A percentile compares a stretch with the other conserved stretches of the same genome.
Conservation (phyloP, 2,329 filamentous ascomycete species). For the Furcasterigmium furcatum region DNA sequence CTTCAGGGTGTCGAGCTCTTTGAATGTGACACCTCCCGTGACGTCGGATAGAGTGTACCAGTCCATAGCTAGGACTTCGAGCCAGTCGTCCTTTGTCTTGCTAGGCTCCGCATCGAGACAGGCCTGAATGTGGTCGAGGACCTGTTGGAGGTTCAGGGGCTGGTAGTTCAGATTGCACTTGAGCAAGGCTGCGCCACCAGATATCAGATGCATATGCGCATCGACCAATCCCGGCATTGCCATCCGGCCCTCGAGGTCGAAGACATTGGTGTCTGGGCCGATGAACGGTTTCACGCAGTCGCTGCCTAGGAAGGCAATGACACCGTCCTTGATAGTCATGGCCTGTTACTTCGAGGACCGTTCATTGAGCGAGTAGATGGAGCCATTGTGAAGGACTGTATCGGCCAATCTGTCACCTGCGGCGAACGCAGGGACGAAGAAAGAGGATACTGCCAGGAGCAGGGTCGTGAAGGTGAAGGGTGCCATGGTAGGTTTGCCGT, state of each 20-base stretch:
- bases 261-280: constrained; percentile 16
- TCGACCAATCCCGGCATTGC: constrained; percentile 24
- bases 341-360: constrained; percentile 11
- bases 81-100: constrained; percentile 18
- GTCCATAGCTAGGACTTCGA: constrained; percentile 17
- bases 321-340: constrained; percentile 16
- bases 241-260: constrained; percentile 21
- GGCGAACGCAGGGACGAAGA: background rate
- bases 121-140: constrained; percentile 16
- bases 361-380: constrained; percentile 18
- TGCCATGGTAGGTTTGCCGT: background rate
- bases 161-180: constrained; percentile 23
- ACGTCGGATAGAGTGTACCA: constrained; percentile 1
- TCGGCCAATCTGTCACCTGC: constrained; percentile 10
- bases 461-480: background rate
- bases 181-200: constrained; percentile 17
- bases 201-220: constrained; percentile 20
- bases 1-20: constrained; percentile 4
- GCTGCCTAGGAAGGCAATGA: constrained; percentile 16
- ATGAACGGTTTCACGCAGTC: constrained; percentile 15
- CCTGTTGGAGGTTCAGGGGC: constrained; percentile 11
- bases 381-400: constrained; percentile 20
- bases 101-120: constrained; percentile 17
- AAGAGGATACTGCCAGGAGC: background rate
- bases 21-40: constrained; percentile 1